Conservation (phyloP, 768 basidiomycete genomes). For the Suillus luteus region DNA sequence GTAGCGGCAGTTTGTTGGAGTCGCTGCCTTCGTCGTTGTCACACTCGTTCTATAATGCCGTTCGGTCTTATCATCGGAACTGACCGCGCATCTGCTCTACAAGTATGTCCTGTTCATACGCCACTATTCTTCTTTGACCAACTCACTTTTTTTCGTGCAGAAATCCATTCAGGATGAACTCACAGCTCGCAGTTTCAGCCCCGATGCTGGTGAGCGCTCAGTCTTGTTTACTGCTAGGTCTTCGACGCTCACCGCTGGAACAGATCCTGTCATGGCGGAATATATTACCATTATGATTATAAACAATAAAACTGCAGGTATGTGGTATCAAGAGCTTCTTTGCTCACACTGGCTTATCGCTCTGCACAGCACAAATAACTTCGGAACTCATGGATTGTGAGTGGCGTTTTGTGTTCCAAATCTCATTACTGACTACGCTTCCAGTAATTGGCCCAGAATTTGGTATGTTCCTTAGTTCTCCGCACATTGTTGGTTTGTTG, state of each 20-base stretch:
- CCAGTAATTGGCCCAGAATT: slow-evolving; percentile 80
- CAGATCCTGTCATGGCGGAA: slow-evolving; percentile 91
- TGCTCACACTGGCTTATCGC: slow-evolving; percentile 16
- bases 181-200: slow-evolving; percentile 68
- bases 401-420: slow-evolving; percentile 12
- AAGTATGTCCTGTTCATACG: slow-evolving; percentile 44
- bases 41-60: slow-evolving; percentile 46
- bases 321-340: slow-evolving; percentile 26
- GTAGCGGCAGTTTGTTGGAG: slow-evolving; percentile 11
- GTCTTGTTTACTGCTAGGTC: slow-evolving; percentile 10
- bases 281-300: slow-evolving; percentile 96
- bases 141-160: slow-evolving; percentile 38
- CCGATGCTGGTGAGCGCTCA: slow-evolving; percentile 66
- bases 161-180: slow-evolving; percentile 83
- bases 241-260: slow-evolving; percentile 17
- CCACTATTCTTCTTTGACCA: slow-evolving; percentile 4
- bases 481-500: slow-evolving; percentile 4
- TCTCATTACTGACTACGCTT: slow-evolving; percentile 20
- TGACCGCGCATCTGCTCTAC: slow-evolving; percentile 70
- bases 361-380: slow-evolving; percentile 74
- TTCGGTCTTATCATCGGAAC: slow-evolving; percentile 81
- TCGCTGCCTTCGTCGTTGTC: slow-evolving; percentile 28
- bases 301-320: slow-evolving; percentile 83
- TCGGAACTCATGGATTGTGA: slow-evolving; percentile 81
- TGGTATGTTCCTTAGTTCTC: slow-evolving; percentile 46